Evolutionary conservation across 2,329 filamentous ascomycete species (phyloP).

Genomic region (Botryotinia convoluta): DNA sequence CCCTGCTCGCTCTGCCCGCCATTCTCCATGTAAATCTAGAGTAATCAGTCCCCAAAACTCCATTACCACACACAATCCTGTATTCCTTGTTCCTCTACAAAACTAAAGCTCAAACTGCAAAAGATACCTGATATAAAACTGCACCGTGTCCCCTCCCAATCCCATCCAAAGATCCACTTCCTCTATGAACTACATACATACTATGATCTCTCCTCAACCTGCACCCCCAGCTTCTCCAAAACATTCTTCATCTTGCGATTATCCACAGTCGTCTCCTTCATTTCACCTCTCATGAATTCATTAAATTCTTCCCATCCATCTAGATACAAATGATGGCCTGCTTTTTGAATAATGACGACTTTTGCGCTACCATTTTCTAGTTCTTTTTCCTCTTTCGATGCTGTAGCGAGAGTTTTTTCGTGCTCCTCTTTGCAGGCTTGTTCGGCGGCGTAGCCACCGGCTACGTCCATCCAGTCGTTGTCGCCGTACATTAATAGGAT

Average conservation of each 20-base stretch:
- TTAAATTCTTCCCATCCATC: conserved; percentile 72
- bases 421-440: conserved; percentile 73
- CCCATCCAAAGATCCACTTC: background rate
- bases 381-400: conserved; percentile 64
- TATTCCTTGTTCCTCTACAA: background rate
- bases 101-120: background rate
- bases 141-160: background rate
- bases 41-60: background rate
- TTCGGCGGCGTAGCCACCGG: conserved; percentile 75
- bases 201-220: background rate
- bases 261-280: conserved; percentile 51
- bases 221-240: background rate
- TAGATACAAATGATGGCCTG: conserved; percentile 71
- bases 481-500: conserved; percentile 96
- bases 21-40: background rate
- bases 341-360: conserved; percentile 72
- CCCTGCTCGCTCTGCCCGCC: background rate
- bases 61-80: background rate
- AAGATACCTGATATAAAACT: background rate
- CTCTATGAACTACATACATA: background rate
- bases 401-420: conserved; percentile 56
- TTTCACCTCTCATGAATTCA: conserved; percentile 60
- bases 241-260: conserved; percentile 24
- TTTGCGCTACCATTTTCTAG: conserved; percentile 77
- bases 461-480: conserved; percentile 97